Base-by-base conservation (phyloP, 768 basidiomycete species). In the Rhodocollybia butyracea region DNA sequence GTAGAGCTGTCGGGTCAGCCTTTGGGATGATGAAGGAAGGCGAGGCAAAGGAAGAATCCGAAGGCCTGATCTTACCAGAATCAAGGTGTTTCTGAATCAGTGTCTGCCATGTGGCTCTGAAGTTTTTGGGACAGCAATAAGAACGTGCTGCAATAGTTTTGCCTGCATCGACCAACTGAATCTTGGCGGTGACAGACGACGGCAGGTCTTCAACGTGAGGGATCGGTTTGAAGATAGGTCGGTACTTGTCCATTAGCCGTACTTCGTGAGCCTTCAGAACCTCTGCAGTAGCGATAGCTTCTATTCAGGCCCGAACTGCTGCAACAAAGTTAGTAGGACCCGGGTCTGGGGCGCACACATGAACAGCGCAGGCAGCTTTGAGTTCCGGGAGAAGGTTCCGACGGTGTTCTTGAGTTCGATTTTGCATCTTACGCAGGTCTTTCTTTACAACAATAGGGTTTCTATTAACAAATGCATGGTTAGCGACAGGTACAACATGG, bases 1-100 rank as follows among this genome's bases (percentile, higher is more conserved):
- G 71, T 0, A 68, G 47, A 0, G 56, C 65, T 0, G 50, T 56
- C 0, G 63, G 64, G 30, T 76, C 70, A 0, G 67, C 40, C 46
- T 72, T 75, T 0, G 69, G 68, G 0, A 73, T 66, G 1, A 76
- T 58, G 41, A 72, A 74, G 0, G 64, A 60, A 0, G 69, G 73
- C 0, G 68, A 76, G 0, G 66, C 65, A 42, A 60, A 66, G 2
- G 50, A 22, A 0, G 66, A 67, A 0, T 46, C 47, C 0, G 71
- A 75, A 0, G 64, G 66, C 0, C 62, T 54, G 0, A 76, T 60
- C 0, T 64, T 54, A 0, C 73, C 70, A 3, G 67, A 64, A 4
- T 56, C 64, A 0, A 74, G 58, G 30, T 74, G 70, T 3, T 67
- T 60, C 0, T 72, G 40, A 0, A 76, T 58, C 0, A 75, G 51